Percentiles rank a stretch among this genome's conserved stretches.
These are phyloP conservation scores for Teunomyces gatunensis DNA, from an alignment of 805 yeast genomes.

Conservation along the genomic window DNA sequence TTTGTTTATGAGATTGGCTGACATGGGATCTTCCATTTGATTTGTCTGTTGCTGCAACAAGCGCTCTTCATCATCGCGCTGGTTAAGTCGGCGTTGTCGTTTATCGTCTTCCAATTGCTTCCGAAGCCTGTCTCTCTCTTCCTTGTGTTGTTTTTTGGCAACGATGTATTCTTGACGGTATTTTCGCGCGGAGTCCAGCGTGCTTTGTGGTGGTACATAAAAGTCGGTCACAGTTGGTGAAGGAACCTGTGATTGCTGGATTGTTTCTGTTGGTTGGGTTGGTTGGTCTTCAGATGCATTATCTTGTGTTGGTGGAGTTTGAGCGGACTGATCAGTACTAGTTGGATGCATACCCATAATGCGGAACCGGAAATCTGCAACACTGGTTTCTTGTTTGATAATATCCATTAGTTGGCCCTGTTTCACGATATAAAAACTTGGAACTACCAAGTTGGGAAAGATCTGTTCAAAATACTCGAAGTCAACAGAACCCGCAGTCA, in stretches of 20 bases:
- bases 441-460: constrained; percentile 50
- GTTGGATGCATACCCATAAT: constrained; percentile 13
- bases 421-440: constrained; percentile 56
- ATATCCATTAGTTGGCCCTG: constrained; percentile 46
- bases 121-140: constrained; percentile 57
- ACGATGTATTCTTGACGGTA: constrained; percentile 5
- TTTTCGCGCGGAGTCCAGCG: constrained; percentile 3
- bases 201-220: background rate
- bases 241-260: background rate
- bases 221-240: background rate
- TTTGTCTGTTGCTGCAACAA: constrained; percentile 9
- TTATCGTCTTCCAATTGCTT: constrained; percentile 52
- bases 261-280: background rate
- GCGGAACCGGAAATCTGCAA: constrained; percentile 24
- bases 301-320: background rate
- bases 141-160: constrained; percentile 38
- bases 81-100: constrained; percentile 37
- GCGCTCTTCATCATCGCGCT: constrained; percentile 6
- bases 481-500: constrained; percentile 18
- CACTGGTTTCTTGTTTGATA: constrained; percentile 31
- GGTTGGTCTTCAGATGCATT: background rate
- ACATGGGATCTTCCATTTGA: constrained; percentile 11
- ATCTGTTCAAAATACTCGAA: constrained; percentile 46
- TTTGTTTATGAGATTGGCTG: constrained; percentile 15
- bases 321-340: background rate